Evolutionary conservation across 164 flowering plant species (phyloP), one percentile per base, ranked within the genome.

Genomic region (Stephania yunnanensis): DNA sequence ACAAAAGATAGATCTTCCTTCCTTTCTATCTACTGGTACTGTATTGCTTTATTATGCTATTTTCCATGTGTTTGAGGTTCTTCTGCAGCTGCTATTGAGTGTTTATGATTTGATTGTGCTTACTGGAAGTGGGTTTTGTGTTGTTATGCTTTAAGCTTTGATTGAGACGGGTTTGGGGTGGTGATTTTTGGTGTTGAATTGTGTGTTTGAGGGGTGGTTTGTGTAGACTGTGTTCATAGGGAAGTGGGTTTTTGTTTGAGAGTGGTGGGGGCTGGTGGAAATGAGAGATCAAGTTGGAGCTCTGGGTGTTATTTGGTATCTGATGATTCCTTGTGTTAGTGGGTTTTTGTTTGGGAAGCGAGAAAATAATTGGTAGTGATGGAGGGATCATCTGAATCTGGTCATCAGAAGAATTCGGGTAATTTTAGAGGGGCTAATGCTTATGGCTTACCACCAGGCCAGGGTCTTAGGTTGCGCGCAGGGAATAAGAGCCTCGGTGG

Each of bases 371-470:
- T 89, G 74, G 78, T 71, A 80, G 92, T 93, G 81, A 95, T 93
- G 99, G 95, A 88, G 73, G 94, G 95, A 78, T 87, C 94, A 7
- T 88, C 91, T 42, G 88, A 86, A 48, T 86, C 88, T 48, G 87
- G 85, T 80, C 81, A 91, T 80, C 81, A 91, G 89, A 84, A 81
- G 72, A 79, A 73, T 63, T 82, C 91, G 74, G 83, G 79, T 68
- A 88, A 82, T 82, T 89, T 89, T 68, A 86, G 97, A 78, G 92
- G 86, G 17, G 77, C 89, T 36, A 83, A 82, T 78, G 80, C 80
- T 77, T 88, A 90, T 64, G 76, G 75, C 7, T 77, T 84, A 70
- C 90, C 87, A 11, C 81, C 85, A 19, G 83, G 73, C 83, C 71
- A 12, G 0, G 42, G 42, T 36, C 42, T 36, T 36, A 78, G 85